Base-by-base conservation (phyloP, 805 yeast genomes). In the Myxozyma monticola region DNA sequence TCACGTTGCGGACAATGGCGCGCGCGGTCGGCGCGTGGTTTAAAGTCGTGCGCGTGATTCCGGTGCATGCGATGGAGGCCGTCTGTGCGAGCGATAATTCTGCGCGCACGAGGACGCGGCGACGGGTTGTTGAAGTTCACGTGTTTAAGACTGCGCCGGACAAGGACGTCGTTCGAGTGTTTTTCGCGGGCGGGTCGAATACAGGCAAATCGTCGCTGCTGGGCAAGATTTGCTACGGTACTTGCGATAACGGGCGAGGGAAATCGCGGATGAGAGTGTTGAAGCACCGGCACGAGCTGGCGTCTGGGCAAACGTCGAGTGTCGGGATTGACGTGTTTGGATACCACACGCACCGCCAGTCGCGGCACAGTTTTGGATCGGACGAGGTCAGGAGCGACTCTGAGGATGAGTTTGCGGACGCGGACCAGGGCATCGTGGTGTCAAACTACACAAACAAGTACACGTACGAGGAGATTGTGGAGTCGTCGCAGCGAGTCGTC, bases 321-420 rank as follows among this genome's bases (percentile, higher is more conserved):
- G 29, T 55, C 15, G 50, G 48, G 18, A 38, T 46, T 25, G 59
- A 56, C n/a, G 47, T 54, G 22, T 54, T 54, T 48, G 59, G 59
- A 6, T 54, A 53, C 34, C 40, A 43, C 20, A 18, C 42, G 14
- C 31, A 30, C 25, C 20, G 14, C 12, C 14, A 10, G 9, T 28
- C 31, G 9, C 31, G 12, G 12, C 14, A 28, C 31, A 14, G 31
- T 14, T 28, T 28, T 28, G 31, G 14, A 10, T 14, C 31, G 31
- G 9, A 9, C 14, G 31, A 28, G 31, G 12, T 28, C 12, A n/a
- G n/a, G n/a, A n/a, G n/a, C n/a, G n/a, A n/a, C n/a, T n/a, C n/a
- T n/a, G 36, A 14, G 35, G 46, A 25, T n/a, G 31, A 28, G 31
- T 9, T 10, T 28, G 31, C 9, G 12, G 31, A 28, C 14, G 38